These are phyloP conservation scores for Sanghuangporus baumii DNA, from an alignment of 1,284 basidiomycete genomes.

Conservation along the genomic window DNA sequence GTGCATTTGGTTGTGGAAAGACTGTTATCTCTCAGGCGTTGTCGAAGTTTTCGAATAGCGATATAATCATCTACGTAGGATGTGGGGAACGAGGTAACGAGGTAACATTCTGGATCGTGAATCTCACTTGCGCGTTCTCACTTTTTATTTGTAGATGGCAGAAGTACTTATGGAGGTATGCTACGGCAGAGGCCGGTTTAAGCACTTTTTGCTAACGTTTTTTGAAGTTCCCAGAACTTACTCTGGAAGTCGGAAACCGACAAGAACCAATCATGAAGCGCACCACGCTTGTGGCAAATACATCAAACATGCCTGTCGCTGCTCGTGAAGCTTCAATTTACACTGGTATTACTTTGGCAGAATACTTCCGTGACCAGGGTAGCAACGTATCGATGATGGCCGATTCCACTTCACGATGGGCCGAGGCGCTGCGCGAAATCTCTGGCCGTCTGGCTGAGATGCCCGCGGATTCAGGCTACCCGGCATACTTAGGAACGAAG, in stretches of 20 bases:
- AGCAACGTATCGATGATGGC: slow-evolving; percentile 99
- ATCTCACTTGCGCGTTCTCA: neutral
- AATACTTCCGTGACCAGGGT: slow-evolving; percentile 99
- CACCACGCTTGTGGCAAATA: slow-evolving; percentile 98
- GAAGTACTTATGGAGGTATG: slow-evolving; percentile 92
- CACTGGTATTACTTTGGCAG: slow-evolving; percentile 98
- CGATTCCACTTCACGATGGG: slow-evolving; percentile 99
- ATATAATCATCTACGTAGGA: slow-evolving; percentile 99
- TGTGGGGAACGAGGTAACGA: slow-evolving; percentile 93
- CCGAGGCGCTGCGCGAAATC: slow-evolving; percentile 98
- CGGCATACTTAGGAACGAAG: slow-evolving; percentile 95
- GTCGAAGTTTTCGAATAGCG: slow-evolving; percentile 99
- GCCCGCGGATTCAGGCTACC: slow-evolving; percentile 99
- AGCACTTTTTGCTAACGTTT: neutral
- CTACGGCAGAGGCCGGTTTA: slow-evolving; percentile 1
- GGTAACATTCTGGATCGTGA: slow-evolving; percentile 33
- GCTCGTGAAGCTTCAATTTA: slow-evolving; percentile 99
- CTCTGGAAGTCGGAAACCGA: slow-evolving; percentile 84
- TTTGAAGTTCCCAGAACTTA: slow-evolving; percentile 87
- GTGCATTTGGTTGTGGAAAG: slow-evolving; percentile 98
- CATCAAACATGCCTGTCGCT: slow-evolving; percentile 99
- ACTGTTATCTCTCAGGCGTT: slow-evolving; percentile 96
- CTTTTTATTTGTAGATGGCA: slow-evolving; percentile 71
- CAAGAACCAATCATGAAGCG: slow-evolving; percentile 99
- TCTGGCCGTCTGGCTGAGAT: slow-evolving; percentile 99